Evolutionary conservation across 1,284 basidiomycete species (phyloP).

Genomic region (Stereum hirsutum): DNA sequence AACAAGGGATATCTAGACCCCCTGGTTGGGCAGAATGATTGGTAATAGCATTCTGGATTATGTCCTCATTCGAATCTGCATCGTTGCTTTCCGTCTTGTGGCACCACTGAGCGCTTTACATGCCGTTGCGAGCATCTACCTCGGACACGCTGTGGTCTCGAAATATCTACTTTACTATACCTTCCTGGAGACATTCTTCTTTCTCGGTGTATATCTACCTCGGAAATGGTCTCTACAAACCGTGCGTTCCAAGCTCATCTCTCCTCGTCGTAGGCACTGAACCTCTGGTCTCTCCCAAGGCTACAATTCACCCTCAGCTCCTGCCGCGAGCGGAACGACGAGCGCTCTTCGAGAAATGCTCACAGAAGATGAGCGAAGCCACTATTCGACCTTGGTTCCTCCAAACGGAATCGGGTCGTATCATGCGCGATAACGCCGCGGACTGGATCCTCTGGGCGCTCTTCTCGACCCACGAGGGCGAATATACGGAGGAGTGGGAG

Average conservation of each 20-base stretch:
- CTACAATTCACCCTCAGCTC: conserved; percentile 29
- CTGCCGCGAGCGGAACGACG: conserved; percentile 33
- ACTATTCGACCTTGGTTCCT: conserved; percentile 49
- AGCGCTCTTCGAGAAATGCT: conserved; percentile 41
- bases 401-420: conserved; percentile 13
- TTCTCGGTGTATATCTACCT: conserved; percentile 38
- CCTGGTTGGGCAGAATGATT: conserved; percentile 18
- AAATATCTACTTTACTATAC: conserved; percentile 27
- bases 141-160: conserved; percentile 19
- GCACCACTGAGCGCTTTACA: conserved; percentile 39
- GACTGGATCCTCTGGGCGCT: conserved; percentile 64
- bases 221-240: conserved; percentile 35
- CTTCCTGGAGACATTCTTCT: conserved; percentile 37
- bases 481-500: conserved; percentile 28
- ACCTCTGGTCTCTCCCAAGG: conserved; percentile 17
- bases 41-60: conserved; percentile 36
- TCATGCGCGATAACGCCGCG: conserved; percentile 38
- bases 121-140: conserved; percentile 20
- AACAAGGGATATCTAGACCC: no score
- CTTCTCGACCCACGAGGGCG: conserved; percentile 29
- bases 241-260: conserved; percentile 20
- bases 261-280: not conserved
- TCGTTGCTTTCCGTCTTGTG: conserved; percentile 37
- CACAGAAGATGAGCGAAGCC: conserved; percentile 20
- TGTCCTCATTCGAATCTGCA: conserved; percentile 39